Conservation (phyloP, 176 grass and related monocot genomes). For the Saccharum officinarum region DNA sequence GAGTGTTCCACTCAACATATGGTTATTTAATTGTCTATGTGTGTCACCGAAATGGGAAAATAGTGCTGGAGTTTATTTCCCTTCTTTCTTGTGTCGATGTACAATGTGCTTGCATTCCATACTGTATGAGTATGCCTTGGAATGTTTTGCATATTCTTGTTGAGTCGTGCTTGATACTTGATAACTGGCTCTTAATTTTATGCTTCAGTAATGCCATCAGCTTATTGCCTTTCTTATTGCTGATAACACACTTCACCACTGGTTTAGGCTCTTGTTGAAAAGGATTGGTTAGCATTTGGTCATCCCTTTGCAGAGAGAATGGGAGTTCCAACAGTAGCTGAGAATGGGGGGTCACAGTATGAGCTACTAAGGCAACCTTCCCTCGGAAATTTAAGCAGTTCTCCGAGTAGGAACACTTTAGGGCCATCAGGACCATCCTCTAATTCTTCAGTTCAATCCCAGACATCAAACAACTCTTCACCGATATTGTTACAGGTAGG, state of each 20-base stretch:
- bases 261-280: conserved; percentile 87
- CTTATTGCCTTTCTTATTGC: neutral
- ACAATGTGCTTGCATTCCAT: neutral
- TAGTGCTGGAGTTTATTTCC: neutral
- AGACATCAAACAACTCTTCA: conserved; percentile 82
- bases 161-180: neutral
- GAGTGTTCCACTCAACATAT: neutral
- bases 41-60: neutral
- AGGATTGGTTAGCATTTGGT: conserved; percentile 97
- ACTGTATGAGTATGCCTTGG: neutral
- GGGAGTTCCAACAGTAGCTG: conserved; percentile 83
- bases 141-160: neutral
- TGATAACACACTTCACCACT: conserved; percentile 37
- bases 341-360: conserved; percentile 55
- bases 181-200: conserved; percentile 4
- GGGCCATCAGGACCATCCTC: conserved; percentile 50
- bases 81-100: conserved; percentile 2
- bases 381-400: conserved; percentile 70
- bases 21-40: neutral
- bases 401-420: conserved; percentile 60
- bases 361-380: conserved; percentile 84
- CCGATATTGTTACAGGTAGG: conserved; percentile 97
- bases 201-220: neutral
- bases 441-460: conserved; percentile 61
- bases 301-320: conserved; percentile 96